Evolutionary conservation across 805 yeast species (phyloP).

Genomic region (Kodamaea lidongshanica): DNA sequence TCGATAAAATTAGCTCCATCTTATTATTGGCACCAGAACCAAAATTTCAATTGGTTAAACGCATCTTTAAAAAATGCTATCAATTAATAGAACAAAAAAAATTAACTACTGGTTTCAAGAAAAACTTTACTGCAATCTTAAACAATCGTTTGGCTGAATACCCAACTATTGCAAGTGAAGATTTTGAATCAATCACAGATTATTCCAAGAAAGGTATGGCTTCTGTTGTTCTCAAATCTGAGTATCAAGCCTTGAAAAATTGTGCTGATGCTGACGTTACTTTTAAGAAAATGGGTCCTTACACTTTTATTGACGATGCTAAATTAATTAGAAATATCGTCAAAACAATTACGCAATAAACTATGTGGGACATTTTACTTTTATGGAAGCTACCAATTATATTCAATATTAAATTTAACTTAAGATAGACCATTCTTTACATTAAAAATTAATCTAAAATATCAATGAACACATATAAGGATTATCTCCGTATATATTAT

Average conservation of each 20-base stretch:
- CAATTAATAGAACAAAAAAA: conserved; percentile 51
- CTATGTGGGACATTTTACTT: too few species aligned
- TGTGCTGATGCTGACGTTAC: conserved; percentile 28
- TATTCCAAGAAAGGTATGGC: conserved; percentile 42
- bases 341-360: too few species aligned
- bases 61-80: conserved; percentile 53
- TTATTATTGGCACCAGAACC: conserved; percentile 14
- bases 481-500: too few species aligned
- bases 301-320: conserved; percentile 48
- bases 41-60: conserved; percentile 32
- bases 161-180: conserved; percentile 31
- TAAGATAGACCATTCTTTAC: too few species aligned
- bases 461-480: too few species aligned
- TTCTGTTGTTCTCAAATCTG: conserved; percentile 49
- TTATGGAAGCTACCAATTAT: too few species aligned
- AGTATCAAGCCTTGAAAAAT: conserved; percentile 43
- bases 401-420: too few species aligned
- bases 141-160: conserved; percentile 40
- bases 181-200: conserved; percentile 8
- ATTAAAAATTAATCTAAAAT: too few species aligned
- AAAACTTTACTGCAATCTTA: conserved; percentile 29
- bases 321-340: conserved; percentile 53
- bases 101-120: conserved; percentile 36
- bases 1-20: conserved; percentile 20
- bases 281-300: conserved; percentile 22